Evolutionary conservation across 1,139 yeast genomes (phyloP).

Genomic region (Starmera stellimalicola): DNA sequence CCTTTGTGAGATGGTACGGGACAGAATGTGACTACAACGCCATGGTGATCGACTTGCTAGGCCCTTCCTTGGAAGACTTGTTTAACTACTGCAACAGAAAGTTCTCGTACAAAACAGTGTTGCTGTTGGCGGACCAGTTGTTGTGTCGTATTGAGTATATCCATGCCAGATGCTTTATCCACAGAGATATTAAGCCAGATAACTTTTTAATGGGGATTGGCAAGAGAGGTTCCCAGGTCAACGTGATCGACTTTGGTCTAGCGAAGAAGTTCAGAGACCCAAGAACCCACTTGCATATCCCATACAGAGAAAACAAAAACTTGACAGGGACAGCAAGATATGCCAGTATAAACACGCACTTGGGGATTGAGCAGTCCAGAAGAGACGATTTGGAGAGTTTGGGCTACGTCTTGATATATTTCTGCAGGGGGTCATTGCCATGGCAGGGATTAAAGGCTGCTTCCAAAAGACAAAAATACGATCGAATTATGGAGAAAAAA

Average conservation of each 20-base stretch:
- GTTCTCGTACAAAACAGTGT: conserved; percentile 87
- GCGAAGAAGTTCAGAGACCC: conserved; percentile 96
- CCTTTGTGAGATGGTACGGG: conserved; percentile 96
- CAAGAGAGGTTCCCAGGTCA: conserved; percentile 88
- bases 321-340: conserved; percentile 97
- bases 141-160: conserved; percentile 90
- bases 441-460: conserved; percentile 99
- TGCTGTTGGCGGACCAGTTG: conserved; percentile 88
- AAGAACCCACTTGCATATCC: conserved; percentile 89
- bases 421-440: conserved; percentile 90
- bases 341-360: conserved; percentile 90
- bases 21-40: conserved; percentile 96
- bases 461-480: conserved; percentile 94
- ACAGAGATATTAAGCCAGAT: conserved; percentile 88
- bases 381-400: conserved; percentile 94
- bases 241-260: conserved; percentile 93
- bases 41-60: conserved; percentile 90
- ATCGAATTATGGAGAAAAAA: conserved; percentile 92
- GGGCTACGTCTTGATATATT: conserved; percentile 91
- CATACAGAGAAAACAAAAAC: conserved; percentile 92
- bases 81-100: conserved; percentile 93
- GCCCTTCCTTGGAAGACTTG: conserved; percentile 91
- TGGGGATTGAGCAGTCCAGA: conserved; percentile 94
- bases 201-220: conserved; percentile 97
- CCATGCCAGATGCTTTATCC: conserved; percentile 92